Base-by-base conservation (phyloP, 352 stramenopile species). In the Pythium sukuiense region DNA sequence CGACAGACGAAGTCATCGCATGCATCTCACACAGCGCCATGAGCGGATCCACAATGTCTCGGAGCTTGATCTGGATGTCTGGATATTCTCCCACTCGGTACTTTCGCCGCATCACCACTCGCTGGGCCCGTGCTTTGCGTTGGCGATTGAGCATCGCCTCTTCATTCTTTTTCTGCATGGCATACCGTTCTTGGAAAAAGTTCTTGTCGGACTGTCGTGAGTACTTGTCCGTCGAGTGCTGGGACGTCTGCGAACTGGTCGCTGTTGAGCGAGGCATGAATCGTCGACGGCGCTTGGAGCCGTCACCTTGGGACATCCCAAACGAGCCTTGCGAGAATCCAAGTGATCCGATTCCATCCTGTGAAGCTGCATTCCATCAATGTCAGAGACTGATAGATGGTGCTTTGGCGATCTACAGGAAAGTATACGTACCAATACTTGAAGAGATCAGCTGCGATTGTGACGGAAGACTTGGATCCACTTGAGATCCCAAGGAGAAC, bases 21-120 rank as follows among this genome's bases (percentile, higher is more conserved):
- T 92, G 81, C 29, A 74, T 76, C 32, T 82, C 72, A 32, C 83
- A 92, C 0, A 95, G 65, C 9, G 67, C 67, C 61, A 92, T 83
- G 8, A 95, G 70, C 16, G 87, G 87, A 30, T 80, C 69, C 41
- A 93, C 35, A 48, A 95, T 79, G 61, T 95, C 87, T 45, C 65
- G 70, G 9, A 81, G 68, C 29, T 83, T 79, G 63, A 95, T 93
- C 48, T 93, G 76, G 63, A 95, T 95, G 49, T 95, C 87, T 26
- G 87, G 86, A 62, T 83, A 89, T 20, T 93, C 81, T 1, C 87
- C 87, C 12, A 75, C 57, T 6, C 87, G 76, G 48, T 95, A 95
- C 27, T 74, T 83, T n/a, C 87, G 69, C 55, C 79, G 81, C 37
- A 95, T 87, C 2, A 72, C 72, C 2, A 95, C 84, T 41, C 83